Evolutionary conservation across 495 filamentous ascomycete species (phyloP).

Genomic region (Cercophora sp.): DNA sequence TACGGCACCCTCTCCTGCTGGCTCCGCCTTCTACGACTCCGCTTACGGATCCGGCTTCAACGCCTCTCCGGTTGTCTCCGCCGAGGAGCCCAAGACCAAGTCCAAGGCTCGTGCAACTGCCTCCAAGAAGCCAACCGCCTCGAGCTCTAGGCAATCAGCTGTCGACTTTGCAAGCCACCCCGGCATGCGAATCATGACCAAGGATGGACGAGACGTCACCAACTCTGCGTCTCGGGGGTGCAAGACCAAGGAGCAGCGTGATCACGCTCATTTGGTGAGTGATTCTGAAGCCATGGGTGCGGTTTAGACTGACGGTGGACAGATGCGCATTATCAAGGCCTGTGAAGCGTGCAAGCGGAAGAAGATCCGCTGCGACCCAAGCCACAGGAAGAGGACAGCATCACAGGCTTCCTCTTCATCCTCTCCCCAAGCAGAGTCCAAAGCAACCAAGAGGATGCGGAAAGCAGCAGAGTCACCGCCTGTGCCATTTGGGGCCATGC

Average conservation of each 20-base stretch:
- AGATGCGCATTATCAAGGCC: constrained; percentile 58
- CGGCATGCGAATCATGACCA: constrained; percentile 57
- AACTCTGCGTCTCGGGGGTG: constrained; percentile 52
- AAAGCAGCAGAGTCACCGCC: constrained; percentile 31
- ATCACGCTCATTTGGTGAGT: constrained; percentile 54
- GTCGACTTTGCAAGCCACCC: constrained; percentile 46
- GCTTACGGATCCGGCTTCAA: constrained; percentile 42
- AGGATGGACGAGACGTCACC: constrained; percentile 53
- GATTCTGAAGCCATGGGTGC: no score
- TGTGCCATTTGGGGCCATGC: constrained; percentile 5
- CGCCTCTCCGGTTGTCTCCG: constrained; percentile 39
- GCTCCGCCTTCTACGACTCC: constrained; percentile 36
- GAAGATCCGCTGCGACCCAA: constrained; percentile 53
- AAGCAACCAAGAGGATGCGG: constrained; percentile 35
- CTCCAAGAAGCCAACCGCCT: constrained; percentile 22
- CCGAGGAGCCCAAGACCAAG: constrained; percentile 13
- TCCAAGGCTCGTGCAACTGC: constrained; percentile 8
- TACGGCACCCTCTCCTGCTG: constrained; percentile 34
- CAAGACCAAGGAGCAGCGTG: constrained; percentile 59
- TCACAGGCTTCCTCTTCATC: constrained; percentile 31
- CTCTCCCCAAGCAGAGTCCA: constrained; percentile 28
- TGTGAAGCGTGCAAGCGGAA: constrained; percentile 52
- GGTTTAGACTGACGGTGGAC: no score
- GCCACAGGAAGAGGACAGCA: constrained; percentile 42
- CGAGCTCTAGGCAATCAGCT: constrained; percentile 25